These are phyloP conservation scores for Penicillium chermesinum DNA, from an alignment of 495 filamentous ascomycete genomes.

Conservation along the genomic window DNA sequence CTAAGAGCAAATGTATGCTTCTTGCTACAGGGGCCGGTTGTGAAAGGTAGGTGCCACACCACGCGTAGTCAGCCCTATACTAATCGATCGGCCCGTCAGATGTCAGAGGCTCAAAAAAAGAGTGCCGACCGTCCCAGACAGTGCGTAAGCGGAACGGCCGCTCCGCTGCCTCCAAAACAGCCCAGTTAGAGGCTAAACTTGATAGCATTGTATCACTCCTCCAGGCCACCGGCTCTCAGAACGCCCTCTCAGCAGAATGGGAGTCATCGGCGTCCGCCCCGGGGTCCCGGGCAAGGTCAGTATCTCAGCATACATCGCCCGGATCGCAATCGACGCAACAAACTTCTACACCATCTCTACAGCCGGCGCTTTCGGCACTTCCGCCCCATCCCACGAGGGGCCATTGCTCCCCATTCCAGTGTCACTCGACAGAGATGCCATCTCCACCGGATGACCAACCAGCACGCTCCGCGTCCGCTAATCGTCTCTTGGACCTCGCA, in stretches of 20 bases:
- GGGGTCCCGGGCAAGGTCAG: not conserved
- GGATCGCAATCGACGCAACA: constrained; percentile 17
- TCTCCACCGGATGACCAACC: constrained; percentile 9
- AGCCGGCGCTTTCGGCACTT: no score
- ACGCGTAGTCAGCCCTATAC: not conserved
- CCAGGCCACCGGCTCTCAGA: constrained; percentile 20
- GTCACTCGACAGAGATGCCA: constrained; percentile 5
- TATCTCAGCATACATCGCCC: not conserved
- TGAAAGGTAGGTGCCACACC: constrained; percentile 35
- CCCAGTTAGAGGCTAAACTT: constrained; percentile 48
- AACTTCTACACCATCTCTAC: constrained; percentile 1
- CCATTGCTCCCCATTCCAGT: not conserved
- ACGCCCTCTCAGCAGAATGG: constrained; percentile 12
- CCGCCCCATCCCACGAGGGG: not conserved
- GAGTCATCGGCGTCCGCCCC: constrained; percentile 4
- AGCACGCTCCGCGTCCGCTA: not conserved
- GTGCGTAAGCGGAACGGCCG: constrained; percentile 31
- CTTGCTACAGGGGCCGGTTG: constrained; percentile 32
- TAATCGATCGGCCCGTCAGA: constrained; percentile 22
- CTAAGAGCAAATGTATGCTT: constrained; percentile 53
- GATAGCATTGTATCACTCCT: constrained; percentile 46
- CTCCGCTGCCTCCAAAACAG: constrained; percentile 22
- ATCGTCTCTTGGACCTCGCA: constrained; percentile 7
- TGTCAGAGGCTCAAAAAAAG: constrained; percentile 46
- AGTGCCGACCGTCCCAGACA: constrained; percentile 33